phyloP scores from a whole-genome alignment of 495 filamentous ascomycete genomes.

The Neurospora tetraspora region DNA sequence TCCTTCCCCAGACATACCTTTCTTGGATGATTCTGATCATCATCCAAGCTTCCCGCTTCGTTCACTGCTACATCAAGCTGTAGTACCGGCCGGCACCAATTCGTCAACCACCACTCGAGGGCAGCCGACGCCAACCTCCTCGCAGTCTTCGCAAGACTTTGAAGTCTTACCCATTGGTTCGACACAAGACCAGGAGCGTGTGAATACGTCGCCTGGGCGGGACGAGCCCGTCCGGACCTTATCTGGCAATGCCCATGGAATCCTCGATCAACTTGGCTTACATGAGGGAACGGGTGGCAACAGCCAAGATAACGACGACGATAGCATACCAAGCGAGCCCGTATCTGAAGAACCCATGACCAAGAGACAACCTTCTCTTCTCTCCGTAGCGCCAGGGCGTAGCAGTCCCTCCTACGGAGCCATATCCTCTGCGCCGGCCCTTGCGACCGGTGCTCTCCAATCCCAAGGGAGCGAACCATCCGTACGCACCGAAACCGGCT shows the following conservation, averaged over 20 bases:
- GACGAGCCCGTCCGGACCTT: background rate
- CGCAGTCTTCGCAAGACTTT: background rate
- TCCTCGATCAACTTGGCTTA: background rate
- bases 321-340: constrained; percentile 5
- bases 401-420: constrained; percentile 49
- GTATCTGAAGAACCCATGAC: constrained; percentile 35
- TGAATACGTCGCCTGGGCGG: background rate
- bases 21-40: background rate
- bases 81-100: background rate
- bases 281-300: constrained; percentile 1
- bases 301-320: constrained; percentile 7
- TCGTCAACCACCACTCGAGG: background rate
- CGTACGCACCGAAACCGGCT: background rate
- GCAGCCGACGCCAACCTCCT: background rate
- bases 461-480: background rate
- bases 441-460: background rate
- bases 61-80: background rate
- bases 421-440: constrained; percentile 24
- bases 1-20: background rate
- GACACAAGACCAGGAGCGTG: background rate
- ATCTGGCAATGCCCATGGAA: constrained; percentile 10
- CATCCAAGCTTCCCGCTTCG: constrained; percentile 11
- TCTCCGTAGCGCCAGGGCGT: constrained; percentile 45
- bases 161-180: background rate
- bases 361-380: constrained; percentile 44